A percentile compares a stretch with the other conserved stretches of the same genome.
Conservation (phyloP, 192 early-diverging fungal species). For the Coemansia sp. region DNA sequence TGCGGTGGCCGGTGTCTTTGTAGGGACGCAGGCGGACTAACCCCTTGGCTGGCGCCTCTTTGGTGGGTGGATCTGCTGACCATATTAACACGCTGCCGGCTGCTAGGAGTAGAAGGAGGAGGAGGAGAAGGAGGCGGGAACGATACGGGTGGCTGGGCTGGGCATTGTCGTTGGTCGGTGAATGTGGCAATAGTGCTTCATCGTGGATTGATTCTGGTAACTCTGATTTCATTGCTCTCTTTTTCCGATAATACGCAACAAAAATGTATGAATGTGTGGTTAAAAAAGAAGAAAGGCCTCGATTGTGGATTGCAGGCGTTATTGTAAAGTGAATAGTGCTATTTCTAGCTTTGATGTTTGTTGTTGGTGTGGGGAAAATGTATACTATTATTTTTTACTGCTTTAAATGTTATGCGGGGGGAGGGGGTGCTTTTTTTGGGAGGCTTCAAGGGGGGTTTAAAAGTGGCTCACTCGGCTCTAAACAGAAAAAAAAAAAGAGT, state of each 20-base stretch:
- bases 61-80: background rate
- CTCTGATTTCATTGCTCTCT: background rate
- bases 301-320: too few relatives aligned
- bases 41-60: background rate
- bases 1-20: slow-evolving; percentile 10
- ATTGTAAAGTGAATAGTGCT: too few relatives aligned
- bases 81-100: background rate
- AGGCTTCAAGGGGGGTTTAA: too few relatives aligned
- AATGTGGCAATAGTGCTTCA: background rate
- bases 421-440: too few relatives aligned
- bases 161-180: background rate
- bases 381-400: too few relatives aligned
- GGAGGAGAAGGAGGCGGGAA: background rate
- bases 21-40: slow-evolving; percentile 4
- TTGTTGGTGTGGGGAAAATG: too few relatives aligned
- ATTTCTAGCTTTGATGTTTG: too few relatives aligned
- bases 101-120: background rate
- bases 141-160: background rate
- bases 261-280: background rate
- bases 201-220: background rate
- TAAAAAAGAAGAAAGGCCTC: too few relatives aligned
- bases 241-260: background rate
- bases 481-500: too few relatives aligned
- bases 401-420: too few relatives aligned
- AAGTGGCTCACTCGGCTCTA: too few relatives aligned